Conservation (phyloP, 2,329 filamentous ascomycete species). For the Rugonectria rugulosa region DNA sequence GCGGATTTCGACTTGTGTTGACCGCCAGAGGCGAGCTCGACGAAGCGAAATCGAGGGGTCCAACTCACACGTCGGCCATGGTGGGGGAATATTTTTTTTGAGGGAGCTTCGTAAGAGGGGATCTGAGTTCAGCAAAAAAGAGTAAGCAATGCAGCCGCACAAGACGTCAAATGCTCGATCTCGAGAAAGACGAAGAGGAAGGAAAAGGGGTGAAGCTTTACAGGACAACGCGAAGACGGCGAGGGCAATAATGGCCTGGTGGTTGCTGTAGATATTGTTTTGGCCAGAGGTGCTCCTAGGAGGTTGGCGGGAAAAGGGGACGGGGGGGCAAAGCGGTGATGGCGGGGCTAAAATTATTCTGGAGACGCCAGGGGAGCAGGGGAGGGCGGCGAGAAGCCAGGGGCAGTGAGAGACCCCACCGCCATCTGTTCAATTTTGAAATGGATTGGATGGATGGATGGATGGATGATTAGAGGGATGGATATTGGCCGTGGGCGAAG, state of each 20-base stretch:
- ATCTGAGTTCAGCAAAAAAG: slow-evolving; percentile 17
- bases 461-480: slow-evolving; percentile 1
- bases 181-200: slow-evolving; percentile 24
- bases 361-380: slow-evolving; percentile 37
- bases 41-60: slow-evolving; percentile 14
- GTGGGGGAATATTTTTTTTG: slow-evolving; percentile 42
- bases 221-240: slow-evolving; percentile 32
- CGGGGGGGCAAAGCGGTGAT: slow-evolving; percentile 46
- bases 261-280: slow-evolving; percentile 42
- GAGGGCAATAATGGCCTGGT: slow-evolving; percentile 35
- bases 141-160: slow-evolving; percentile 23
- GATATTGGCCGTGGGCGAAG: background rate
- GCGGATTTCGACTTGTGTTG: slow-evolving; percentile 1
- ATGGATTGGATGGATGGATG: slow-evolving; percentile 7
- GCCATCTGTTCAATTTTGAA: slow-evolving; percentile 6
- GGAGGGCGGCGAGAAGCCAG: background rate
- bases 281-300: slow-evolving; percentile 31
- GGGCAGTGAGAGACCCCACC: slow-evolving; percentile 18
- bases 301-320: slow-evolving; percentile 43
- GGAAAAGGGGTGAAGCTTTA: slow-evolving; percentile 36
- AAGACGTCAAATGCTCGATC: slow-evolving; percentile 30
- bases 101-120: slow-evolving; percentile 23
- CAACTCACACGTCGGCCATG: slow-evolving; percentile 51
- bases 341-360: slow-evolving; percentile 52
- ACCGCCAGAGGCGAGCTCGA: background rate